phyloP scores from a whole-genome alignment of 2,329 filamentous ascomycete species.

The Phoma sp. region DNA sequence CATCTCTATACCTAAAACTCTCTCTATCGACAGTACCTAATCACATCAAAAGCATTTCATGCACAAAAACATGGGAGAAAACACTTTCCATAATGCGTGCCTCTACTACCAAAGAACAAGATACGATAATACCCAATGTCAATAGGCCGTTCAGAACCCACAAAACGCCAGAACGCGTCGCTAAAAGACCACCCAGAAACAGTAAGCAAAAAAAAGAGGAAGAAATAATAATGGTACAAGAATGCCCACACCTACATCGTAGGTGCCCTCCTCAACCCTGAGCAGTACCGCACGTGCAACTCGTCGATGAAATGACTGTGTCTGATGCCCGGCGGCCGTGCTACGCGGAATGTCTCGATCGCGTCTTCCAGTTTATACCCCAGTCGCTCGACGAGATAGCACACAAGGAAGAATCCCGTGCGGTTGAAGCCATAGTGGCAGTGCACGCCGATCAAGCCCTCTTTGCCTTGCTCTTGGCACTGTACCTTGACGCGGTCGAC shows the following conservation, averaged over 20 bases:
- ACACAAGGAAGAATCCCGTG: conserved; percentile 89
- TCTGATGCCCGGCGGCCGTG: conserved; percentile 81
- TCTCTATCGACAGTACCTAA: too few relatives aligned
- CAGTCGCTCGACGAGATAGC: conserved; percentile 85
- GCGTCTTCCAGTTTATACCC: conserved; percentile 77
- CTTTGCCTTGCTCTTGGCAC: conserved; percentile 40
- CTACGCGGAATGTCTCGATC: conserved; percentile 76
- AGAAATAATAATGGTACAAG: too few relatives aligned
- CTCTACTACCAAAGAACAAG: too few relatives aligned
- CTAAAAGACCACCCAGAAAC: neutral
- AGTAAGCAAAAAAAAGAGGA: neutral
- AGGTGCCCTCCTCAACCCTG: conserved; percentile 52
- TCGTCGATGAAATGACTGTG: conserved; percentile 90
- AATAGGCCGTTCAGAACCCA: too few relatives aligned
- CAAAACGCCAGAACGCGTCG: neutral
- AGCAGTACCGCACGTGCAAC: conserved; percentile 78
- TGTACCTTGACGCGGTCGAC: conserved; percentile 57
- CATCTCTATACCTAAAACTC: too few relatives aligned
- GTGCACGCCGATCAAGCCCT: conserved; percentile 75
- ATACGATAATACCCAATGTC: too few relatives aligned
- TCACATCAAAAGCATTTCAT: too few relatives aligned
- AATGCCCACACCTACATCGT: too few relatives aligned
- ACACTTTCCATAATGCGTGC: too few relatives aligned
- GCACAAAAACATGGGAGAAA: too few relatives aligned
- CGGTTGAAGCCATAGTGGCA: conserved; percentile 97